phyloP scores from a whole-genome alignment of 495 filamentous ascomycete genomes.

The Xylaria grammica region DNA sequence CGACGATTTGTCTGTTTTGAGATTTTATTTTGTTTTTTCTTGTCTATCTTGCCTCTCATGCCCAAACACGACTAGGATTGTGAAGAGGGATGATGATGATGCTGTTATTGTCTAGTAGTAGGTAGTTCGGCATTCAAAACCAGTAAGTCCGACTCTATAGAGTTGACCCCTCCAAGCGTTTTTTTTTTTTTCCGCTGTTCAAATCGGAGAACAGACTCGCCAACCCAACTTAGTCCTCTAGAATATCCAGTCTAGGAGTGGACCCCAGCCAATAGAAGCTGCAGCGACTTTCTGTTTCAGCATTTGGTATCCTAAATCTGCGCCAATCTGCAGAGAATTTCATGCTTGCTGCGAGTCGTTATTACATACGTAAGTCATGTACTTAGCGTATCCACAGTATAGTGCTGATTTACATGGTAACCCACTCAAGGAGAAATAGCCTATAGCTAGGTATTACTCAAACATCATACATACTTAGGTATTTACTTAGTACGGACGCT shows the following conservation, averaged over 20 bases:
- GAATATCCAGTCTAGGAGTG: not conserved
- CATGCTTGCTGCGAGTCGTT: no score
- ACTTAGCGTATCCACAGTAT: no score
- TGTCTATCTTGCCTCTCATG: slow-evolving; percentile 6
- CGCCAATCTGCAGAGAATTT: no score
- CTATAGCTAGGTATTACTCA: no score
- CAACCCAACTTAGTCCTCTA: no score
- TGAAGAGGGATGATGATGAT: not conserved
- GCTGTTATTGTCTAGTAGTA: not conserved
- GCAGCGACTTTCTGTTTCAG: not conserved
- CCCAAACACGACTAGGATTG: not conserved
- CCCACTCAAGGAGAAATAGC: no score
- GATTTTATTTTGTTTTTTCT: not conserved
- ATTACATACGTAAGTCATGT: no score
- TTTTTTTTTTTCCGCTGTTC: not conserved
- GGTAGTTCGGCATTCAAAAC: slow-evolving; percentile 9
- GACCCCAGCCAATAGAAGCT: not conserved
- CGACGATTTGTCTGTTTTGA: not conserved
- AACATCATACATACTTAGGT: no score
- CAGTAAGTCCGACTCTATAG: slow-evolving; percentile 17
- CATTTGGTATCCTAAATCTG: no score
- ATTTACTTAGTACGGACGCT: no score
- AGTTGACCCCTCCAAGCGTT: slow-evolving; percentile 8
- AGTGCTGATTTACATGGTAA: no score
- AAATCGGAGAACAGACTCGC: not conserved